These are phyloP conservation scores for Selaginella tamariscina DNA, from an alignment of 75 land plant species.

Conservation along the genomic window DNA sequence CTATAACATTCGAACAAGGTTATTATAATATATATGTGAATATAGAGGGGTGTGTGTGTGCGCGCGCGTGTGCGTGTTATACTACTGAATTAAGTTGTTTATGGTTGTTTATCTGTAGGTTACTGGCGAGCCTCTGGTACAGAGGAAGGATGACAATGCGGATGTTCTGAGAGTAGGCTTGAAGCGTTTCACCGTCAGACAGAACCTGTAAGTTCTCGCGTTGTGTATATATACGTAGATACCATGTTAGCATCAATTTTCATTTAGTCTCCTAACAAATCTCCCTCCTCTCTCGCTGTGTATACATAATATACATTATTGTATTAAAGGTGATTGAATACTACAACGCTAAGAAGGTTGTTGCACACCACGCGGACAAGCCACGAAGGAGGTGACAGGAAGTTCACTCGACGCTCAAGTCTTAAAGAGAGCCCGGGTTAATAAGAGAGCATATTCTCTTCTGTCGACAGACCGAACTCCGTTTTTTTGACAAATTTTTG, in stretches of 20 bases:
- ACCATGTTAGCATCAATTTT: no score
- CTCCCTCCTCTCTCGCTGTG: not conserved
- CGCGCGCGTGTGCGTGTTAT: no score
- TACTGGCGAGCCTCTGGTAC: slow-evolving; percentile 84
- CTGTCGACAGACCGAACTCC: no score
- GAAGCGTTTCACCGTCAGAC: slow-evolving; percentile 85
- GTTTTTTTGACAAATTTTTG: no score
- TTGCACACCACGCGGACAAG: slow-evolving; percentile 61
- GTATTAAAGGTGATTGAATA: slow-evolving; percentile 65
- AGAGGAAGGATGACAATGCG: slow-evolving; percentile 93
- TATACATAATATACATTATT: not conserved
- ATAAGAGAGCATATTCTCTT: no score
- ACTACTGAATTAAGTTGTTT: no score
- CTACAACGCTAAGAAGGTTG: slow-evolving; percentile 51
- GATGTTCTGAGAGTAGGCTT: slow-evolving; percentile 79
- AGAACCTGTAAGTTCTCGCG: slow-evolving; percentile 39
- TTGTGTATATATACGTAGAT: not conserved
- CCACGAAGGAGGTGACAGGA: slow-evolving; percentile 53
- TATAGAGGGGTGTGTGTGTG: no score
- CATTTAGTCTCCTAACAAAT: not conserved
- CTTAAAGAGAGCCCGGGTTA: no score
- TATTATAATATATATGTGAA: no score
- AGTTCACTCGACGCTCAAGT: slow-evolving; percentile 39
- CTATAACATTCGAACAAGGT: not conserved
- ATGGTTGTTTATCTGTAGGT: slow-evolving; percentile 25